Evolutionary conservation across 441 rosid genomes (phyloP), one percentile per base, ranked within the genome.

Genomic region (Flueggea neowawraea): DNA sequence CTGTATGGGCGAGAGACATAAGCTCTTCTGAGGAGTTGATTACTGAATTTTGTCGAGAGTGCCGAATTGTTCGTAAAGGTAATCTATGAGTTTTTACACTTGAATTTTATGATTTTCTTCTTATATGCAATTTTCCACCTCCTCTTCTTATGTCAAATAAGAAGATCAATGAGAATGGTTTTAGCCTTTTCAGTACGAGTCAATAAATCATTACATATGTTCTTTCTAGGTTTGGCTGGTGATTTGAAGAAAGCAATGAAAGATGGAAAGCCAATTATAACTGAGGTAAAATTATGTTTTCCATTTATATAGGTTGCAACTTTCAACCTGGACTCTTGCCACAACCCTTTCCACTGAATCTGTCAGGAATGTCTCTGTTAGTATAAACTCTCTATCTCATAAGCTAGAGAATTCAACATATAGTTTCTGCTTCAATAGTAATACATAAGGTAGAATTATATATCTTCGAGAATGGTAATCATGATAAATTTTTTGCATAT

Each of bases 31-130:
- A 92, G 76, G 98, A 95, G 74, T 74, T 95, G 65, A 83, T 95
- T 22, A 87, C 90, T 31, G 98, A 95, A 69, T 95, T 95, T 73
- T 86, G 93, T 71, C 85, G 99, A 80, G 98, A 95, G 73, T 95
- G 98, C 77, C 82, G 99, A 81, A 82, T 95, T 67, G 99, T 95
- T 74, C 98, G 94, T n/a, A 91, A 91, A 84, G 99, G 99, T 88
- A 74, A 52, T 70, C 55, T 70, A 65, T 62, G 51, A 52, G 39
- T 13, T 48, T 13, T 68, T 47, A 51, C 32, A 60, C 45, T 72
- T 16, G n/a, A 48, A 31, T 66, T 55, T 54, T 65, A 31, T 65
- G 44, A 36, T 48, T 22, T 57, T 10, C 41, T 0, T 44, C 28
- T 22, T 22, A 22, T 22, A 22, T 22, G 28, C 28, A 22, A 22